These are phyloP conservation scores for Apium graveolens DNA, from an alignment of 129 eudicot genomes.

Conservation along the genomic window DNA sequence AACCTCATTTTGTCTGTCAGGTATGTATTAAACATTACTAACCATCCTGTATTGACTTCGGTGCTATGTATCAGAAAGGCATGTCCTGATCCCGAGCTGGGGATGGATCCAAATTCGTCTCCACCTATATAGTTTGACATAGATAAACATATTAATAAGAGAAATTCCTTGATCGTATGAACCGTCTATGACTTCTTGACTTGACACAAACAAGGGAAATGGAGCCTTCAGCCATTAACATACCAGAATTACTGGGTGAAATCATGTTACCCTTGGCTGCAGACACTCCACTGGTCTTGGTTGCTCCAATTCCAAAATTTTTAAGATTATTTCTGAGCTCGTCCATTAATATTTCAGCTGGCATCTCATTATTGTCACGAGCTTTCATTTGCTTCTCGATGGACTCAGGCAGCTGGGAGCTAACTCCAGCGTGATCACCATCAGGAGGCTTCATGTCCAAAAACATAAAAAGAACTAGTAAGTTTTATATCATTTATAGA, in stretches of 20 bases:
- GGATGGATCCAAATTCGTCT: conserved; percentile 32
- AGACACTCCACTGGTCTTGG: conserved; percentile 24
- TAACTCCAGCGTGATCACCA: conserved; percentile 35
- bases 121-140: conserved; percentile 33
- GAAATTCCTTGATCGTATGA: not conserved
- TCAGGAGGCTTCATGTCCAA: conserved; percentile 43
- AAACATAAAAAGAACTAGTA: conserved; percentile 14
- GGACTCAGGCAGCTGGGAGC: conserved; percentile 36
- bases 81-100: conserved; percentile 63
- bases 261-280: conserved; percentile 26
- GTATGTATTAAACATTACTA: conserved; percentile 19
- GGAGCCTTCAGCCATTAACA: not conserved
- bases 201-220: not conserved
- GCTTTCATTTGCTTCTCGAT: conserved; percentile 33
- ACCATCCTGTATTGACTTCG: conserved; percentile 58
- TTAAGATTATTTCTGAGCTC: conserved; percentile 33
- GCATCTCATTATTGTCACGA: conserved; percentile 21
- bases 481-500: not conserved
- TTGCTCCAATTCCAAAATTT: conserved; percentile 18
- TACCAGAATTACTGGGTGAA: conserved; percentile 72
- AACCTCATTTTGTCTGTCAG: not conserved
- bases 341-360: conserved; percentile 27
- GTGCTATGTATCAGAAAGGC: conserved; percentile 28
- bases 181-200: not conserved
- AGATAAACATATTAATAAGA: not conserved